A percentile compares a stretch with the other conserved stretches of the same genome.
phyloP scores from a whole-genome alignment of 148 eudicot genomes.

The Rhododendron griersonianum region DNA sequence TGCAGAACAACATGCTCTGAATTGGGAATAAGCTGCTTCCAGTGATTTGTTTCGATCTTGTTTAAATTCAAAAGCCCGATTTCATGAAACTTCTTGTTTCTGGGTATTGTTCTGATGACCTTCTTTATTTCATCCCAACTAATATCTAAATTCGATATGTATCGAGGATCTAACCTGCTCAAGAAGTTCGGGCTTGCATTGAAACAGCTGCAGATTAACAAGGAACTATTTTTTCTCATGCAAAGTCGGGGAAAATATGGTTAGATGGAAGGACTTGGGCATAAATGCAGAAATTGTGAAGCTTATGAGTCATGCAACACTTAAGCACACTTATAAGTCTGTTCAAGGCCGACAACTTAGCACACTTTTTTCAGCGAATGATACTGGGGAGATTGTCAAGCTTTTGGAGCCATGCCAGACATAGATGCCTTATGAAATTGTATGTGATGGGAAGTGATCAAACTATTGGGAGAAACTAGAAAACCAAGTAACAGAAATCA shows the following conservation, averaged over 20 bases:
- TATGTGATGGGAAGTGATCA: not conserved
- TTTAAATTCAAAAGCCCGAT: slow-evolving; percentile 69
- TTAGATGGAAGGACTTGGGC: not conserved
- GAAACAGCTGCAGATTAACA: not conserved
- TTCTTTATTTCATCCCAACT: slow-evolving; percentile 58
- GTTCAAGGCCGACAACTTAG: not conserved
- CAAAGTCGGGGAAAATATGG: not conserved
- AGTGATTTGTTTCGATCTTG: slow-evolving; percentile 32
- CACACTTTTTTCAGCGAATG: not conserved
- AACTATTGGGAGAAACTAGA: not conserved
- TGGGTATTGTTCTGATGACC: slow-evolving; percentile 23
- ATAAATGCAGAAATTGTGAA: not conserved
- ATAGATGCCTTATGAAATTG: not conserved
- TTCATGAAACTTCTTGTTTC: slow-evolving; percentile 31
- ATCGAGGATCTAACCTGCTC: slow-evolving; percentile 60
- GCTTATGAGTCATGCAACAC: not conserved
- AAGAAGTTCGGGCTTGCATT: slow-evolving; percentile 36
- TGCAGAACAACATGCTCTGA: slow-evolving; percentile 35
- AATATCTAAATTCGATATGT: slow-evolving; percentile 44
- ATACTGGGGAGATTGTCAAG: not conserved
- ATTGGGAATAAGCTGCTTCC: slow-evolving; percentile 43
- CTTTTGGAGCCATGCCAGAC: not conserved
- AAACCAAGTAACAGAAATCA: not conserved
- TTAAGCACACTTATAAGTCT: not conserved
- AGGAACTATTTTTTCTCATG: not conserved